phyloP scores from a whole-genome alignment of 768 basidiomycete species.

The Boletus rubroflammeus region DNA sequence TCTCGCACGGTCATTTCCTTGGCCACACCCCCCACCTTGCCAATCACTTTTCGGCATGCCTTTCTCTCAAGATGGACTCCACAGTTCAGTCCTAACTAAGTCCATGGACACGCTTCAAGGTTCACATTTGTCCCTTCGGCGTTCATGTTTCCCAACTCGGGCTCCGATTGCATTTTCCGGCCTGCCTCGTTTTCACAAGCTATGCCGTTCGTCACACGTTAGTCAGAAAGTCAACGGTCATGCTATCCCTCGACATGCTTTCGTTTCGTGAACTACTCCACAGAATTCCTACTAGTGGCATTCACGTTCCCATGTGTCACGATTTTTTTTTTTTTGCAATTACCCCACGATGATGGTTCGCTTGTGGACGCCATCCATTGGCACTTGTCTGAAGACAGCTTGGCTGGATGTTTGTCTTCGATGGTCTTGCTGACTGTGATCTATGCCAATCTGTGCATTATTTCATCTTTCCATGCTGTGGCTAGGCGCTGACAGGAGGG shows the following conservation, averaged over 20 bases:
- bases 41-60: constrained; percentile 3
- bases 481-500: constrained; percentile 10
- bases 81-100: constrained; percentile 18
- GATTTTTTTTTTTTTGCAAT: constrained; percentile 1
- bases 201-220: constrained; percentile 13
- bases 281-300: constrained; percentile 3
- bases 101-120: constrained; percentile 15
- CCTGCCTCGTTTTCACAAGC: constrained; percentile 21
- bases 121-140: constrained; percentile 9
- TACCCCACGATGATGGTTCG: constrained; percentile 23
- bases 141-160: constrained; percentile 18
- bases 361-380: not conserved
- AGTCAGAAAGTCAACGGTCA: constrained; percentile 8
- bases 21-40: constrained; percentile 10
- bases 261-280: constrained; percentile 16
- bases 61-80: constrained; percentile 10
- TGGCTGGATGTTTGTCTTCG: constrained; percentile 4
- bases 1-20: constrained; percentile 14
- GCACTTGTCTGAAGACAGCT: not conserved
- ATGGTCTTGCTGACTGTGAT: constrained; percentile 4
- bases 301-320: constrained; percentile 7
- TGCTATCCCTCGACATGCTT: constrained; percentile 6
- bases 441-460: constrained; percentile 5
- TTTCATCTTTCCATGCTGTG: constrained; percentile 21
- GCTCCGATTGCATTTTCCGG: constrained; percentile 6